These are phyloP conservation scores for Venturia effusa DNA, from an alignment of 2,329 filamentous ascomycete genomes.

Conservation along the genomic window DNA sequence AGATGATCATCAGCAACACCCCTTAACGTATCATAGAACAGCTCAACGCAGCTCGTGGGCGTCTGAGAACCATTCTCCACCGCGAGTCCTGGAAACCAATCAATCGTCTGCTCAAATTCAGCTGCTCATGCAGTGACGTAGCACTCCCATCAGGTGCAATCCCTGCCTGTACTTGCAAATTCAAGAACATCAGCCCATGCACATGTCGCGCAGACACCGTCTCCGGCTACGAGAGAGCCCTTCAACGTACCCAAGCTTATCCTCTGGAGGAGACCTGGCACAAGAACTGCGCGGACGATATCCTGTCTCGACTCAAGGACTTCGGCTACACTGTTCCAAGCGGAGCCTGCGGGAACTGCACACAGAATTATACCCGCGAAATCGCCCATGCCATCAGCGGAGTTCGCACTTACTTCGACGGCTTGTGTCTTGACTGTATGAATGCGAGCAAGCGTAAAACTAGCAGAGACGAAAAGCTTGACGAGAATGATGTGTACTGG, in stretches of 20 bases:
- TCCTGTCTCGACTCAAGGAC: background rate
- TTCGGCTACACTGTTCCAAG: background rate
- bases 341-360: background rate
- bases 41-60: background rate
- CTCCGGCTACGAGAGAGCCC: background rate
- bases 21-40: background rate
- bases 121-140: background rate
- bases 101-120: background rate
- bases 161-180: background rate
- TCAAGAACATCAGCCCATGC: background rate
- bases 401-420: background rate
- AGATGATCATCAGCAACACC: background rate
- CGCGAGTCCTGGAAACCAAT: background rate
- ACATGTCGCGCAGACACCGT: background rate
- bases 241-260: background rate
- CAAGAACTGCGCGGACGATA: background rate
- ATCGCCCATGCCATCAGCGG: background rate
- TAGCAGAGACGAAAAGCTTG: background rate
- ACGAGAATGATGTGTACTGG: background rate
- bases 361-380: background rate
- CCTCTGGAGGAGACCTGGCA: background rate
- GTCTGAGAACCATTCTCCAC: background rate
- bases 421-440: constrained; percentile 1
- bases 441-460: background rate
- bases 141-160: background rate